Conservation (phyloP, 306 rosid genomes). For the Astragalus membranaceus region DNA sequence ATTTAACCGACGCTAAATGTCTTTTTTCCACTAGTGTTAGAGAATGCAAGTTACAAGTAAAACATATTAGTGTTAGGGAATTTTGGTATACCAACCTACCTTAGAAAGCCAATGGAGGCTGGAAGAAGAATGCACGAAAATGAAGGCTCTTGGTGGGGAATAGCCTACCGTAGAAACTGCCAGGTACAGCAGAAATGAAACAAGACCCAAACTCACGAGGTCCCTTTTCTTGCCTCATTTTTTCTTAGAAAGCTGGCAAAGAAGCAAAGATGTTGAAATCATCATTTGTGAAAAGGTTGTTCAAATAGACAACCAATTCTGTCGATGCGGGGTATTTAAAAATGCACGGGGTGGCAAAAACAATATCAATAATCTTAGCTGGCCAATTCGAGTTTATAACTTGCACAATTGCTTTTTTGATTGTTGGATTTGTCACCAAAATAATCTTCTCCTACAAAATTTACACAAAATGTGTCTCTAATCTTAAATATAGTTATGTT, state of each 20-base stretch:
- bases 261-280: slow-evolving; percentile 73
- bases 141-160: slow-evolving; percentile 41
- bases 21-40: too few species aligned
- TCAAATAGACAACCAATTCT: slow-evolving; percentile 47
- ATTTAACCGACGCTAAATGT: too few species aligned
- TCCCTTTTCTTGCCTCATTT: slow-evolving; percentile 18
- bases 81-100: neutral
- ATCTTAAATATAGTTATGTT: too few species aligned
- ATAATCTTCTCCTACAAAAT: slow-evolving; percentile 40
- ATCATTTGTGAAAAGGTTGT: slow-evolving; percentile 66
- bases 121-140: slow-evolving; percentile 69
- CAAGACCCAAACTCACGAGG: slow-evolving; percentile 6
- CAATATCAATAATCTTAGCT: slow-evolving; percentile 20
- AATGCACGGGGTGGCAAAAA: slow-evolving; percentile 18
- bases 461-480: neutral
- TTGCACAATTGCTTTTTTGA: slow-evolving; percentile 32
- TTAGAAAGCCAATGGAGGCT: slow-evolving; percentile 81
- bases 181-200: slow-evolving; percentile 49
- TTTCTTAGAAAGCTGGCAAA: slow-evolving; percentile 52
- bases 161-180: slow-evolving; percentile 50
- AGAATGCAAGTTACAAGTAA: too few species aligned
- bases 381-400: slow-evolving; percentile 13
- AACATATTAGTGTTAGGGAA: too few species aligned
- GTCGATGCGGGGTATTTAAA: slow-evolving; percentile 7
- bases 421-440: slow-evolving; percentile 28